Evolutionary conservation across 1,284 basidiomycete species (phyloP).

Genomic region (Rhodotorula sp.): DNA sequence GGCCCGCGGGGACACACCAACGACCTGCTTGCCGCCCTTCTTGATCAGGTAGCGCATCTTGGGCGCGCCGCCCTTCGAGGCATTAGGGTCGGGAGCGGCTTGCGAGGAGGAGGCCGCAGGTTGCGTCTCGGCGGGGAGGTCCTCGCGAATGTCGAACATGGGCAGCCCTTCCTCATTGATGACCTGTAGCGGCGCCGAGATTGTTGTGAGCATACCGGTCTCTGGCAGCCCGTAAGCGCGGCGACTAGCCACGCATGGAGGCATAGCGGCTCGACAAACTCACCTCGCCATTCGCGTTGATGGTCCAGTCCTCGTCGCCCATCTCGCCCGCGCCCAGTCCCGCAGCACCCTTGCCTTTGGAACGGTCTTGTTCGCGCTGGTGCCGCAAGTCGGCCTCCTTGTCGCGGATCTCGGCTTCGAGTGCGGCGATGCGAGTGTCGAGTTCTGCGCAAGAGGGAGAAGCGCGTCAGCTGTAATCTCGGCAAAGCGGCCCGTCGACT

Average conservation of each 20-base stretch:
- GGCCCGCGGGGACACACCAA: conserved; percentile 16
- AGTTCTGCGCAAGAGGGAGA: conserved; percentile 6
- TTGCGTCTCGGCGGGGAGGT: conserved; percentile 23
- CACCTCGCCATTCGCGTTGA: conserved; percentile 39
- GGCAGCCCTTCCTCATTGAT: conserved; percentile 42
- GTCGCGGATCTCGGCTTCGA: conserved; percentile 1
- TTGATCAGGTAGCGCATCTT: conserved; percentile 37
- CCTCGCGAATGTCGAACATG: conserved; percentile 42
- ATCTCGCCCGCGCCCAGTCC: background rate
- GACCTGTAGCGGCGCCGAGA: conserved; percentile 12
- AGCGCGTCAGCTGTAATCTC: background rate
- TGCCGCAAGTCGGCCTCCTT: conserved; percentile 11
- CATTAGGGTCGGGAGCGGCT: background rate
- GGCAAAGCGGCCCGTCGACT: no score
- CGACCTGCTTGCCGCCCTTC: conserved; percentile 37
- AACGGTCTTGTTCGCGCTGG: conserved; percentile 11
- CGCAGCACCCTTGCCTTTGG: background rate
- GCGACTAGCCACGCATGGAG: no score
- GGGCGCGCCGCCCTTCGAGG: background rate
- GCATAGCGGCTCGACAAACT: background rate
- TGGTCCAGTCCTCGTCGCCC: conserved; percentile 35
- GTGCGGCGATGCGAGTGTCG: background rate
- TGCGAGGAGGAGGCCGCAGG: background rate
- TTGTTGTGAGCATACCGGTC: no score
- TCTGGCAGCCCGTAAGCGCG: background rate